A percentile compares a stretch with the other conserved stretches of the same genome.
Conservation (phyloP, 2,329 filamentous ascomycete species). For the Pezicula rhizophila region DNA sequence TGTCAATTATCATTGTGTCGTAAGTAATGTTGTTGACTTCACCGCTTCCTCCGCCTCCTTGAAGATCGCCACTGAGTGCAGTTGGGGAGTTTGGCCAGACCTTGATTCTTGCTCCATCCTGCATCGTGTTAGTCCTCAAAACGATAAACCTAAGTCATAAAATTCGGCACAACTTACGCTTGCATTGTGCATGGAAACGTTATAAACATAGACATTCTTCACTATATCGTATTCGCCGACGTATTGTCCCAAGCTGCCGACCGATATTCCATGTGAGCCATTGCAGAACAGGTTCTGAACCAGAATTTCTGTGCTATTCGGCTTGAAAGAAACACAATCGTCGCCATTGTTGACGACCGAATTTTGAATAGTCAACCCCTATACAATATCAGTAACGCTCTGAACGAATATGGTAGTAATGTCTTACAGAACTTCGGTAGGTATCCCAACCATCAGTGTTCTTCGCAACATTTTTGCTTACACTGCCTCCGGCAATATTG, state of each 20-base stretch:
- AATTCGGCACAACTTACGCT: slow-evolving; percentile 24
- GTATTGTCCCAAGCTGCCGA: slow-evolving; percentile 69
- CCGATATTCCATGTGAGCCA: slow-evolving; percentile 65
- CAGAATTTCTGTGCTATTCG: slow-evolving; percentile 63
- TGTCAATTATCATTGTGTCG: slow-evolving; percentile 51
- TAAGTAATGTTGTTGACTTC: slow-evolving; percentile 63
- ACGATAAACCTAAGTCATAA: slow-evolving; percentile 11
- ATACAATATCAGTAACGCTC: too few relatives aligned
- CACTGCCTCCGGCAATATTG: slow-evolving; percentile 48
- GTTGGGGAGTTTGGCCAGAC: slow-evolving; percentile 55
- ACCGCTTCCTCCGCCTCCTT: slow-evolving; percentile 59
- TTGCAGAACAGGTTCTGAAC: slow-evolving; percentile 63
- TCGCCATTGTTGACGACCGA: slow-evolving; percentile 59
- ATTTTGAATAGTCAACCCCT: slow-evolving; percentile 59
- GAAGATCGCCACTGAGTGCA: slow-evolving; percentile 51
- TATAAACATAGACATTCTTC: slow-evolving; percentile 61
- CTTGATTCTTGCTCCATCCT: slow-evolving; percentile 66
- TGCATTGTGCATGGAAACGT: slow-evolving; percentile 52
- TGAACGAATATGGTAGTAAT: neutral
- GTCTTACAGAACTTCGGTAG: slow-evolving; percentile 44
- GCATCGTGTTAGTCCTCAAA: slow-evolving; percentile 30
- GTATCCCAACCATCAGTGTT: slow-evolving; percentile 65
- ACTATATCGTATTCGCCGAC: slow-evolving; percentile 56
- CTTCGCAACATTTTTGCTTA: slow-evolving; percentile 48
- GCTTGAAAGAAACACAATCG: slow-evolving; percentile 71